Base-by-base conservation (phyloP, 345 rosid genomes). In the Lepidium aucheri region DNA sequence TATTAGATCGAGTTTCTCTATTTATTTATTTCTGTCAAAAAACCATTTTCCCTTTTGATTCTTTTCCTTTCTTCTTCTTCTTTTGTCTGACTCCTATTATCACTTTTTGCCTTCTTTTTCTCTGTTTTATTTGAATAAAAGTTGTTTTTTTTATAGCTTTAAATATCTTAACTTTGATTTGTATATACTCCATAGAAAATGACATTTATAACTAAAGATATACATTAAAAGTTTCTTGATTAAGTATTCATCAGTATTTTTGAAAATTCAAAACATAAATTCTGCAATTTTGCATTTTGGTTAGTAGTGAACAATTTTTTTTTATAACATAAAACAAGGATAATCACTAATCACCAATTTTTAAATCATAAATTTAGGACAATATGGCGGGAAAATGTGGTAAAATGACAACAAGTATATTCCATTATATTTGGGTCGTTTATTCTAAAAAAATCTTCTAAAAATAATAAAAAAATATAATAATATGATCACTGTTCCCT, bases 401-500 rank as follows among this genome's bases (percentile, higher is more conserved):
- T 68, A 9, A 53, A 59, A 69, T 60, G 44, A 16, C 74, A 60
- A 43, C 30, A 35, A 6, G 5, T 35, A 55, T 24, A 70, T 62
- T 61, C 67, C 63, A 22, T 15, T 26, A 24, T n/a, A 14, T 20
- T 42, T 26, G 30, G 30, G 52, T 60, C 58, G 12, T 9, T 50
- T 49, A 41, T 40, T n/a, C 53, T 22, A 53, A 12, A 34, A 15
- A 20, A 42, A 41, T 35, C 14, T 12, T 53, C 9, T 62, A 53
- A 62, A 70, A 61, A 22, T 53, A n/a, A n/a, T n/a, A n/a, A n/a
- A n/a, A n/a, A n/a, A n/a, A n/a, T n/a, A n/a, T n/a, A n/a, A n/a
- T n/a, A 62, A 55, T 42, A 22, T 18, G 70, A 64, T n/a, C 50
- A 40, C 59, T 36, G 45, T 64, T 64, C 50, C 22, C 66, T 72